phyloP scores from a whole-genome alignment of 2,329 filamentous ascomycete species.

The Fusarium goolgardi region DNA sequence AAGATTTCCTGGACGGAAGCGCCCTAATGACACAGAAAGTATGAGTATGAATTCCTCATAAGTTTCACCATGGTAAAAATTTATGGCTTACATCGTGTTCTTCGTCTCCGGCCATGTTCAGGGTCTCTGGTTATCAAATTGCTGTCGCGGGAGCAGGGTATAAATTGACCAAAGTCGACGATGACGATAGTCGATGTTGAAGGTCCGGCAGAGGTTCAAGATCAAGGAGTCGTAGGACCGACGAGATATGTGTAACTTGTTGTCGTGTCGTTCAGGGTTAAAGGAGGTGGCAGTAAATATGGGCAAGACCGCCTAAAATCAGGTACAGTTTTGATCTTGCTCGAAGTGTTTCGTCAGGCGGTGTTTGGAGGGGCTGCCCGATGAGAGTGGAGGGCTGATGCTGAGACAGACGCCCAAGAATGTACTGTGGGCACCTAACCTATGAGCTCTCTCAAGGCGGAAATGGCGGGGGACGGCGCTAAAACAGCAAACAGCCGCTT shows the following conservation, averaged over 20 bases:
- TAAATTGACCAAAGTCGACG: constrained; percentile 9
- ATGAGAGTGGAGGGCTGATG: constrained; percentile 21
- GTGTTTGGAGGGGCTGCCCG: constrained; percentile 36
- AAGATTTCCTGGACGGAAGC: constrained; percentile 87
- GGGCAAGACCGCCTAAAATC: constrained; percentile 1
- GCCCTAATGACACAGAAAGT: constrained; percentile 65
- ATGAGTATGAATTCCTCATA: background rate
- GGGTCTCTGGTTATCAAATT: constrained; percentile 11
- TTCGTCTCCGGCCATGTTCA: constrained; percentile 48
- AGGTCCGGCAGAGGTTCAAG: background rate
- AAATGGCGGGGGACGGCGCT: constrained; percentile 39
- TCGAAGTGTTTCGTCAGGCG: constrained; percentile 16
- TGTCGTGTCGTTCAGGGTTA: constrained; percentile 15
- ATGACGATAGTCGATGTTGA: constrained; percentile 9
- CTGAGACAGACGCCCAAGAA: constrained; percentile 21
- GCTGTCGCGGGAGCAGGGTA: constrained; percentile 35
- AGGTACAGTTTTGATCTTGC: constrained; percentile 13
- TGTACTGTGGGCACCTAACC: constrained; percentile 7
- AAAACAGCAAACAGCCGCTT: constrained; percentile 20
- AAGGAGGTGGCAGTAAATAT: constrained; percentile 28
- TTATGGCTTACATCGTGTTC: constrained; percentile 51
- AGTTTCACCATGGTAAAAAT: background rate
- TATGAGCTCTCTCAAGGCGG: constrained; percentile 15
- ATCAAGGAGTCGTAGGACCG: background rate
- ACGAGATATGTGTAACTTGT: background rate